Evolutionary conservation across 2,329 filamentous ascomycete genomes (phyloP), one percentile per base, ranked within the genome.

Genomic region (Metarhizium anisopliae): DNA sequence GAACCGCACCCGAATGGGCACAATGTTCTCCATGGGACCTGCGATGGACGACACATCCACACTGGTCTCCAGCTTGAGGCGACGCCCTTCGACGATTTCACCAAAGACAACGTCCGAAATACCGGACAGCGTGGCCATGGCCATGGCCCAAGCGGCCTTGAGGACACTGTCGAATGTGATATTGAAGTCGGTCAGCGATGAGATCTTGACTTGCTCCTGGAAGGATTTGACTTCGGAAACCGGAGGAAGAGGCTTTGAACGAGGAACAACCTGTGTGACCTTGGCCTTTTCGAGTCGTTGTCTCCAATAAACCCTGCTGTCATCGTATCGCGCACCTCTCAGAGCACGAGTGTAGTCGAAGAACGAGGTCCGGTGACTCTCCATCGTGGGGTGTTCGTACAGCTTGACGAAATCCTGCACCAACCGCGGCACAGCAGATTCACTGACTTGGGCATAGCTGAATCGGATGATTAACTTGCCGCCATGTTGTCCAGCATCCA

Each of bases 81-180:
- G 74, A 20, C 77, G 75, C 1, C 76, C 76, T 11, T 77, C 74
- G 14, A 81, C 69, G 3, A 77, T 66, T 61, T 82, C 77, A 7
- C 81, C 82, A 55, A 84, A 84, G 3, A 83, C 72, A 6, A 84
- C 73, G 47, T 84, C 81, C 6, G 73, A 67, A 0, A 65, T 69
- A 0, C 71, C 74, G 0, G 78, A 75, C 10, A 82, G 66, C 29
- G 73, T 77, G 0, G 78, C 76, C 6, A 85, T 72, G 0, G 79
- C 74, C 57, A 80, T 74, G 1, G 79, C 76, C 80, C 82, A 85
- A 0, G 80, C 80, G 0, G 79, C 75, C 63, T 82, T 82, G 38
- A 84, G 69, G 2, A 84, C 72, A 0, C 77, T 76, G 56, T 80
- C 77, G 42, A 79, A 77, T 0, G 72, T 70, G 56, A 81, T 72